Conservation (phyloP, 1,284 basidiomycete genomes). For the Pseudozyma pruni region DNA sequence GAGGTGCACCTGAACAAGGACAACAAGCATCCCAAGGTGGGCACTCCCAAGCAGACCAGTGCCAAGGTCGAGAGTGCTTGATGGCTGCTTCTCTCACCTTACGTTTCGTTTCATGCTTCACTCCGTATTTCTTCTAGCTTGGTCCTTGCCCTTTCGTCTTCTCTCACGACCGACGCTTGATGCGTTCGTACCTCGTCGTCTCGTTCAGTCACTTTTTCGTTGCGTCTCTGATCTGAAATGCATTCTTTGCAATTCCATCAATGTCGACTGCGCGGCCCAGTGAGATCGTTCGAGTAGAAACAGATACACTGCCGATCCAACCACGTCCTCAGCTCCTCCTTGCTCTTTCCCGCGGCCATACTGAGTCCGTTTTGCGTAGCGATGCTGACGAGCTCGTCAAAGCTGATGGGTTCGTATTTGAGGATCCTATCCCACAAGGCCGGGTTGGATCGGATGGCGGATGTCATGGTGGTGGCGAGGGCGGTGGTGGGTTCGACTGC, state of each 20-base stretch:
- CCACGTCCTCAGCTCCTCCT: constrained; percentile 39
- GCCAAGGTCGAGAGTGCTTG: too few relatives aligned
- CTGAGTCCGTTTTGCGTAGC: constrained; percentile 10
- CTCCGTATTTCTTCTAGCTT: too few relatives aligned
- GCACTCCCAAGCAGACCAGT: background rate
- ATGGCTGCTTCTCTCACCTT: too few relatives aligned
- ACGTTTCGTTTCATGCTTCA: background rate
- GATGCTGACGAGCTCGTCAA: constrained; percentile 45
- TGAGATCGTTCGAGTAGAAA: constrained; percentile 34
- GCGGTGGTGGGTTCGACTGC: constrained; percentile 19
- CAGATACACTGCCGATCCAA: constrained; percentile 43
- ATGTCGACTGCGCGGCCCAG: constrained; percentile 22
- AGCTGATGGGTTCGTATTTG: constrained; percentile 44
- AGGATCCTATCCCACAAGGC: constrained; percentile 22
- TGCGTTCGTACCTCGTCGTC: too few relatives aligned
- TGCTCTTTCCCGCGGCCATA: constrained; percentile 27
- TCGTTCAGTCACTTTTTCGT: too few relatives aligned
- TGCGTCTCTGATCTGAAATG: too few relatives aligned
- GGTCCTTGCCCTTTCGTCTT: constrained; percentile 8
- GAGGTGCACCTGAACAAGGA: background rate
- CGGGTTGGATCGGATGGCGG: constrained; percentile 13
- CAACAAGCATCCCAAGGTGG: background rate
- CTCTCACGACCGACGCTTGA: constrained; percentile 13
- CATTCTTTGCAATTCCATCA: too few relatives aligned
- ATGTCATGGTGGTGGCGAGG: constrained; percentile 22